Evolutionary conservation across 805 yeast genomes (phyloP).

Genomic region (Allodekkera sacchari): DNA sequence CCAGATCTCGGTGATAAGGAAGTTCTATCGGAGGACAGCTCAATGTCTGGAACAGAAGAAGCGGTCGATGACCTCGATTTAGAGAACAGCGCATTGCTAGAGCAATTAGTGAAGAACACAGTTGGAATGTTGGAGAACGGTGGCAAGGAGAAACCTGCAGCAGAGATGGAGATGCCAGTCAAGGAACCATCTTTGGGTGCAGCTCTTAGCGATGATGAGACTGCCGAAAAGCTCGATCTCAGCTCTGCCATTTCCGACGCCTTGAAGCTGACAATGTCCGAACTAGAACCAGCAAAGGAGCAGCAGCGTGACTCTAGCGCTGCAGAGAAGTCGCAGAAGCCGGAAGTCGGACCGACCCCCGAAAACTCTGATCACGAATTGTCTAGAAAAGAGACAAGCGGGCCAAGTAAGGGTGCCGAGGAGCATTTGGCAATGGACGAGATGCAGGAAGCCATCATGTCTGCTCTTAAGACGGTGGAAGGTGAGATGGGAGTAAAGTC

Average conservation of each 20-base stretch:
- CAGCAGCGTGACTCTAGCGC: neutral
- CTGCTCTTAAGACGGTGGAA: constrained; percentile 2
- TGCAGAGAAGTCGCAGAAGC: neutral
- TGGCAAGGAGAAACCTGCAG: neutral
- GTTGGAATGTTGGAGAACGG: constrained; percentile 1
- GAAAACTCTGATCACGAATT: too few species aligned
- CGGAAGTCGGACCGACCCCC: too few species aligned
- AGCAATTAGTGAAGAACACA: constrained; percentile 4
- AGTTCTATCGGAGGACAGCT: neutral
- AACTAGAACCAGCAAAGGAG: too few species aligned
- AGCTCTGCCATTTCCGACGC: constrained; percentile 11
- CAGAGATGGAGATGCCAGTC: too few species aligned
- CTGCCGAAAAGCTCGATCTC: constrained; percentile 5
- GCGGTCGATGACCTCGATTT: constrained; percentile 3
- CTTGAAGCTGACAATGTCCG: too few species aligned
- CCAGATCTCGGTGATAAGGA: neutral
- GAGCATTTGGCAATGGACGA: too few species aligned
- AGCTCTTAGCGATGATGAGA: too few species aligned
- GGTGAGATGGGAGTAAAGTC: neutral
- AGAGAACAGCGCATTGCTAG: constrained; percentile 6
- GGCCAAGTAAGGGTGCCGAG: too few species aligned
- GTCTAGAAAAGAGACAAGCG: too few species aligned
- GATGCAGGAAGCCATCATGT: too few species aligned
- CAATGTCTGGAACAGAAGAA: too few species aligned
- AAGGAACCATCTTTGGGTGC: too few species aligned